Evolutionary conservation across 192 early-diverging fungal genomes (phyloP), one percentile per base, ranked within the genome.

Genomic region (Linnemannia zychae): DNA sequence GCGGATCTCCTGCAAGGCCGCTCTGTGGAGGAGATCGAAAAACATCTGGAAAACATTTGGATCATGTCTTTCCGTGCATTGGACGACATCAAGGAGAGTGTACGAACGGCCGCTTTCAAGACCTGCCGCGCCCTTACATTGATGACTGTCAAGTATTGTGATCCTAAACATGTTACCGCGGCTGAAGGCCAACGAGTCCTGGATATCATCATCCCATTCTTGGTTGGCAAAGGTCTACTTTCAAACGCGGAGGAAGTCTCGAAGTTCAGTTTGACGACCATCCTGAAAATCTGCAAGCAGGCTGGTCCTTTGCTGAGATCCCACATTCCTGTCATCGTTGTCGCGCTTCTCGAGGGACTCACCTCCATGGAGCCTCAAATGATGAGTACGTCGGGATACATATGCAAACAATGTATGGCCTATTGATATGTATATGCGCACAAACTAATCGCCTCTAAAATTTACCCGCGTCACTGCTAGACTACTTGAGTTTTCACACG

Each of bases 41-140:
- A 93, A 0, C 95, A 96, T 57, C 74, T 99, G 46, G 93, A 97
- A 73, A 90, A 89, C 13, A 88, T 97, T 34, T 99, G 98, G 98
- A 91, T 87, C 28, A 97, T 98, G 96, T 93, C 91, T 18, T 99
- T 99, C 89, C 83, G 97, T 37, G 93, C 93, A 33, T 80, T 99
- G 36, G 98, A 99, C 80, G 98, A 99, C 76, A 97, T 99, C 84
- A 98, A 98, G 81, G 96, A 96, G 74, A 96, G 93, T 47, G 98
- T 99, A 13, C 91, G 97, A 6, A 83, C 92, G 48, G 93, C 97
- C 0, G 97, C 94, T 9, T 95, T 97, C 40, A 89, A 91, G 70
- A 91, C 95, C 9, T 97, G 96, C 87, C 94, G 94, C 70, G 90
- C 93, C 0, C 79, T 99, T 72, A 96, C 94, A 20, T 91, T 91